Base-by-base conservation (phyloP, 2,329 filamentous ascomycete species). In the Onygena corvina region DNA sequence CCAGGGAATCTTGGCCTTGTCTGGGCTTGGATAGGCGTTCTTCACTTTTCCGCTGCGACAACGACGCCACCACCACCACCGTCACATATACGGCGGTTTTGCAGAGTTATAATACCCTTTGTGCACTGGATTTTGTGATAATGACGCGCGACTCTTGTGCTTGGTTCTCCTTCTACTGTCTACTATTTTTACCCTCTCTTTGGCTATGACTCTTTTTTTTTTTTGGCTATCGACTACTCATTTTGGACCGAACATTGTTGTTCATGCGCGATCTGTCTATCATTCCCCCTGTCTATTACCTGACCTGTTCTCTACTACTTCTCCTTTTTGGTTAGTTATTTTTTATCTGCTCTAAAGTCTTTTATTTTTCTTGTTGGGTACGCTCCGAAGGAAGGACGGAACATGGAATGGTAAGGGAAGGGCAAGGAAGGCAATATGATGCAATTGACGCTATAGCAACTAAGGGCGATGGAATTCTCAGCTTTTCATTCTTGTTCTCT, bases 1-100 rank as follows among this genome's bases (percentile, higher is more conserved):
- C 29, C 40, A 50, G 48, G 48, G 50, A 49, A 52, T 49, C 53
- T 54, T 50, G 51, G 54, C 47, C 48, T 52, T 49, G 54, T 49
- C 48, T 53, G 54, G 54, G 52, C 54, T 52, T 36, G 50, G 52
- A 47, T 55, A 48, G 53, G 53, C 48, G 50, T 50, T 52, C 34
- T 50, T 54, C 40, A 51, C 47, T 48, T 42, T 42, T 30, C 34
- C 49, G 49, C 47, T 50, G 31, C 46, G 27, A 25, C 38, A 42
- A 12, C 12, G 14, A 12, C 12, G 14, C 38, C 27, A 38, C 20
- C 18, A 23, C 23, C 30, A 50, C 21, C 31, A 36, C 33, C 33
- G 20, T 23, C 27, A 42, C 27, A 38, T 33, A 30, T 47, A 31
- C 20, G 31, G 33, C 38, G 33, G 50, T 50, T 50, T 42, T 46